These are phyloP conservation scores for Anisogramma anomala DNA, from an alignment of 2,329 filamentous ascomycete species.

Conservation along the genomic window DNA sequence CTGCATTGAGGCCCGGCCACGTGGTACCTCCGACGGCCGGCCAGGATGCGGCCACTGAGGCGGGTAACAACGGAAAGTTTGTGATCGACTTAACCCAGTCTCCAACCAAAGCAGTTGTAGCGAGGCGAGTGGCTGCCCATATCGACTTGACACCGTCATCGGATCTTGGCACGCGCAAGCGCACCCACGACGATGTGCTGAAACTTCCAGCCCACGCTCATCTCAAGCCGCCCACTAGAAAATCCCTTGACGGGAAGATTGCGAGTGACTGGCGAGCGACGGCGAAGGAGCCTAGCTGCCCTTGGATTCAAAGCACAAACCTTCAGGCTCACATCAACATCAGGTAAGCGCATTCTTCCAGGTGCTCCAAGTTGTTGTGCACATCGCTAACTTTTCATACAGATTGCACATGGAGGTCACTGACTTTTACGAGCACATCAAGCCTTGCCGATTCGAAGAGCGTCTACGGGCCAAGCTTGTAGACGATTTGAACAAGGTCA, in stretches of 20 bases:
- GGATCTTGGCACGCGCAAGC: constrained; percentile 57
- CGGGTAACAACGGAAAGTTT: not conserved
- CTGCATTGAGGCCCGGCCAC: not conserved
- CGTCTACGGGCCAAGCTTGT: constrained; percentile 63
- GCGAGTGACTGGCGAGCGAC: constrained; percentile 40
- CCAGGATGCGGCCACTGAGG: not conserved
- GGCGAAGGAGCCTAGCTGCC: constrained; percentile 34
- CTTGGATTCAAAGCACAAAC: constrained; percentile 53
- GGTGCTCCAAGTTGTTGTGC: not conserved
- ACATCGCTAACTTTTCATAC: not conserved
- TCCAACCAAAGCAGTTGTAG: not conserved
- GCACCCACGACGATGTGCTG: constrained; percentile 59
- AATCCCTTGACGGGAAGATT: constrained; percentile 38
- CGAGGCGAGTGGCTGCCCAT: not conserved
- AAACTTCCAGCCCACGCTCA: constrained; percentile 43
- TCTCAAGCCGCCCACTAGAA: constrained; percentile 40
- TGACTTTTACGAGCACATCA: constrained; percentile 79
- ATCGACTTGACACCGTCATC: constrained; percentile 26
- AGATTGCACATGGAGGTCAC: constrained; percentile 83
- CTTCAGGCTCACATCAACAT: constrained; percentile 29
- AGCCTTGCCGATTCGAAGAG: constrained; percentile 66
- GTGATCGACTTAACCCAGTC: constrained; percentile 5
- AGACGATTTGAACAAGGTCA: constrained; percentile 48
- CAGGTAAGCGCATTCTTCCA: constrained; percentile 2
- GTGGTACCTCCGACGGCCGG: not conserved